Base-by-base conservation (phyloP, 805 yeast genomes). In the Lipomyces yamanashiensis region DNA sequence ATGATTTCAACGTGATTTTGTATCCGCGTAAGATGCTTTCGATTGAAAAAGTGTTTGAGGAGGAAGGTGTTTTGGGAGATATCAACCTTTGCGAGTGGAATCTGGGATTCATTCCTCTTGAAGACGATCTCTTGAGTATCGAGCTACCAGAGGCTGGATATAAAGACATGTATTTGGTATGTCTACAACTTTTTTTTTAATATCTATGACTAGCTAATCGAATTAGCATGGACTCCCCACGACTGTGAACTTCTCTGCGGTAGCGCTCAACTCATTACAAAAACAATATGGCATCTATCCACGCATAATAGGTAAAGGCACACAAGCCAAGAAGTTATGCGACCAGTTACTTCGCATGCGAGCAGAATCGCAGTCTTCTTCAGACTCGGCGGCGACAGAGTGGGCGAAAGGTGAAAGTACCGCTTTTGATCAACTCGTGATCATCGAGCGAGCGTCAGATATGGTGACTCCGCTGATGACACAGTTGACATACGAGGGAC, bases 401-500 rank as follows among this genome's bases (percentile, higher is more conserved):
- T 66, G 62, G 75, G 73, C 58, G 65, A 74, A 67, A 49, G 71
- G 54, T 71, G 75, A 40, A 61, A 69, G 55, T 13, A 64, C 72
- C 7, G 63, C 66, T 2, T 69, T 78, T 36, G 82, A 79, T 57
- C 96, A 93, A 71, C 76, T 92, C 36, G 80, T 93, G 6, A 87
- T 92, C 0, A 72, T 93, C 21, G 98, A 93, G 72, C 79, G 99
- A 54, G 84, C 87, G 58, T 74, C 87, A 36, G 99, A 93, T 75
- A 81, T 84, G 49, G 74, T 89, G 4, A 85, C 96, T 1, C 87
- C 91, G 0, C 71, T 90, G 10, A 76, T 91, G 59, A 84, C 86
- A 33, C 98, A 92, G 71, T 76, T 92, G 70, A 89, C 91, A 1
- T 93, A 92, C 73, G 79, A 84, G 17, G 99, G 98, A 0, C 78